Percentiles rank a stretch among this genome's conserved stretches.
phyloP scores from a whole-genome alignment of 768 basidiomycete genomes.

The Xerocomus brunneocitrinus region DNA sequence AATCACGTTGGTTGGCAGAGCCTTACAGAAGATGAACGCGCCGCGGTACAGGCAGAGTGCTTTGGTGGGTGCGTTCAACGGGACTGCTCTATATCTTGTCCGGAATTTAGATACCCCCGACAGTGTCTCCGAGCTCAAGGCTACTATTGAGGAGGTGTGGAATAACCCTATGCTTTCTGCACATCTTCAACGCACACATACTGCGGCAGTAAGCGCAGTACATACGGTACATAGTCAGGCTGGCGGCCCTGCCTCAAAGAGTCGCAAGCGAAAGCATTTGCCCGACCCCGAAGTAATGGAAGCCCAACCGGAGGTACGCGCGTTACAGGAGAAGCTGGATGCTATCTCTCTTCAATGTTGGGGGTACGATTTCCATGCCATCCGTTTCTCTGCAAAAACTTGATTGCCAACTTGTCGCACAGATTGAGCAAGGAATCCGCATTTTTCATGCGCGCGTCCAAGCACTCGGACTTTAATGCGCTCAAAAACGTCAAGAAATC shows the following conservation, averaged over 20 bases:
- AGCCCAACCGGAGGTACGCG: slow-evolving; percentile 43
- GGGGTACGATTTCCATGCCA: slow-evolving; percentile 42
- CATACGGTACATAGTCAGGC: slow-evolving; percentile 34
- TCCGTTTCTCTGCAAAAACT: background rate
- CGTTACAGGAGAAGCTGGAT: slow-evolving; percentile 50
- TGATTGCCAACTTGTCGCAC: slow-evolving; percentile 3
- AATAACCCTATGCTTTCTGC: slow-evolving; percentile 53
- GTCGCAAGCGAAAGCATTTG: slow-evolving; percentile 36
- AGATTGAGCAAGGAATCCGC: slow-evolving; percentile 53
- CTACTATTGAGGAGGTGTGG: slow-evolving; percentile 44
- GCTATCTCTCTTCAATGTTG: slow-evolving; percentile 51
- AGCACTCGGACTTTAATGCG: slow-evolving; percentile 63
- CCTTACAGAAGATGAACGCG: slow-evolving; percentile 24
- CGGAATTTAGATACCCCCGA: background rate
- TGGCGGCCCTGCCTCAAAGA: slow-evolving; percentile 24
- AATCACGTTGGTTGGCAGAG: slow-evolving; percentile 20
- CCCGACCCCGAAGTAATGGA: slow-evolving; percentile 16
- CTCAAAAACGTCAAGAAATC: slow-evolving; percentile 31
- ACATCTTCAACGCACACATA: slow-evolving; percentile 51
- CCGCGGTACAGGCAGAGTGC: slow-evolving; percentile 39
- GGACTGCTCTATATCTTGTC: background rate
- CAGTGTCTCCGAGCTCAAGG: slow-evolving; percentile 52
- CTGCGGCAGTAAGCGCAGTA: slow-evolving; percentile 38
- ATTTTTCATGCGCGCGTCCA: slow-evolving; percentile 59
- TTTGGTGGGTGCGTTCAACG: slow-evolving; percentile 30